Evolutionary conservation across 2,329 filamentous ascomycete species (phyloP), one percentile per base, ranked within the genome.

Genomic region (Claviceps capensis): DNA sequence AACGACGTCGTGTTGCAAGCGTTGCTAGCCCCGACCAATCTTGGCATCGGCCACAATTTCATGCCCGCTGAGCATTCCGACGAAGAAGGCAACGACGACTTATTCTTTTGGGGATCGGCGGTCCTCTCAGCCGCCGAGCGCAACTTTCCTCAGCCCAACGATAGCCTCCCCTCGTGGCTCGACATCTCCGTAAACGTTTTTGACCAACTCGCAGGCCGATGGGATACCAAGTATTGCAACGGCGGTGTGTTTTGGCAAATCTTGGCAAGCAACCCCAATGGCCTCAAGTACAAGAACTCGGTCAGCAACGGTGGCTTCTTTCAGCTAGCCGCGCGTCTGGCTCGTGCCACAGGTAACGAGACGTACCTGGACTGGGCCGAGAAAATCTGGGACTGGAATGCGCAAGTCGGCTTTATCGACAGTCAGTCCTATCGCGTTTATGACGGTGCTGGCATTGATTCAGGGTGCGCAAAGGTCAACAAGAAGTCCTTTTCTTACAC

Each of bases 161-260:
- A 67, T 8, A 63, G 63, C 16, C 67, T 78, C 40, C 82, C 83
- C 0, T 70, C 76, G 8, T 88, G 83, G 79, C 71, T 86, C 17
- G 71, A 83, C 23, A 74, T 93, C 26, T 79, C 78, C 7, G 73
- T 77, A 59, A 86, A 85, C 57, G 78, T 86, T 36, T 93, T 87
- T 74, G 82, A 89, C 63, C 76, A 77, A 44, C 83, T 89, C 61
- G 75, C 74, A 5, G 66, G 66, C 22, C 79, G 88, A 46, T 93
- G 88, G 88, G 82, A 90, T 63, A 74, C 69, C 0, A 69, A 72
- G 0, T 67, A 71, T 41, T 94, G 88, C 61, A 74, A 73, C 26
- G 88, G 88, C 54, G 88, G 88, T 4, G 69, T 93, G 47, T 74
- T 80, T 52, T 91, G 86, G 86, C 88, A 95, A 70, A 88, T 95